Percentiles rank a stretch among this genome's conserved stretches.
These are phyloP conservation scores for Pleurotus citrinopileatus DNA, from an alignment of 768 basidiomycete species.

Conservation along the genomic window DNA sequence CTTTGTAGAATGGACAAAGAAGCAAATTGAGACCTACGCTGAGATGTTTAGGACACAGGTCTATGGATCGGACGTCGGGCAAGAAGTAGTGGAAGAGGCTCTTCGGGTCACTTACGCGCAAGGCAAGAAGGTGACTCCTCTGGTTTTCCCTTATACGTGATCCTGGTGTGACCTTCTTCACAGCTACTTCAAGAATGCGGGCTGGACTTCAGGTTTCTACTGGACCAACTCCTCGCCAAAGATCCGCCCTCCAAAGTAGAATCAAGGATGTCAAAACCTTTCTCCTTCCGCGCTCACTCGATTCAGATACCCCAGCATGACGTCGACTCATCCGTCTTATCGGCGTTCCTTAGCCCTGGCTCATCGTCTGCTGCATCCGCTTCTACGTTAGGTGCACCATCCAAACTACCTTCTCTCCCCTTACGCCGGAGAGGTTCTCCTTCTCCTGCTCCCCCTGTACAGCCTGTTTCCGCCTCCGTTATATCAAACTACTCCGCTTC, in stretches of 20 bases:
- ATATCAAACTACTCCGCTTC: background rate
- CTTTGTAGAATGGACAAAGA: constrained; percentile 92
- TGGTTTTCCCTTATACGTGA: background rate
- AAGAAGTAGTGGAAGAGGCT: constrained; percentile 72
- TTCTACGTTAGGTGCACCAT: constrained; percentile 17
- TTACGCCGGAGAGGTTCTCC: constrained; percentile 13
- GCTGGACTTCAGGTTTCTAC: constrained; percentile 89
- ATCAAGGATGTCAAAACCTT: constrained; percentile 13
- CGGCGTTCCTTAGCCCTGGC: constrained; percentile 7
- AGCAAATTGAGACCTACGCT: constrained; percentile 78
- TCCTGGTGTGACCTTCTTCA: background rate
- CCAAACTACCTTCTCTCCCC: constrained; percentile 4
- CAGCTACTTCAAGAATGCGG: constrained; percentile 91
- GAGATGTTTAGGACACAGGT: constrained; percentile 90
- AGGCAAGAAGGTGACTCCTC: constrained; percentile 70
- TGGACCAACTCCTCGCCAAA: constrained; percentile 67
- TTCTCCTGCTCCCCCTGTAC: constrained; percentile 9
- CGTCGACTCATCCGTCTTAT: constrained; percentile 16
- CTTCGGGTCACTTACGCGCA: constrained; percentile 74
- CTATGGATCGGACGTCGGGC: constrained; percentile 76
- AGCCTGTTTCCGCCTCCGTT: constrained; percentile 3
- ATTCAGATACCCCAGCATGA: constrained; percentile 26
- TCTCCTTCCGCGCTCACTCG: constrained; percentile 28
- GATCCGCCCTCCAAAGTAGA: constrained; percentile 38
- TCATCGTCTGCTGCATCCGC: constrained; percentile 11